A percentile compares a stretch with the other conserved stretches of the same genome.
phyloP scores from a whole-genome alignment of 2,329 filamentous ascomycete genomes.

The Ascochyta rabiei region DNA sequence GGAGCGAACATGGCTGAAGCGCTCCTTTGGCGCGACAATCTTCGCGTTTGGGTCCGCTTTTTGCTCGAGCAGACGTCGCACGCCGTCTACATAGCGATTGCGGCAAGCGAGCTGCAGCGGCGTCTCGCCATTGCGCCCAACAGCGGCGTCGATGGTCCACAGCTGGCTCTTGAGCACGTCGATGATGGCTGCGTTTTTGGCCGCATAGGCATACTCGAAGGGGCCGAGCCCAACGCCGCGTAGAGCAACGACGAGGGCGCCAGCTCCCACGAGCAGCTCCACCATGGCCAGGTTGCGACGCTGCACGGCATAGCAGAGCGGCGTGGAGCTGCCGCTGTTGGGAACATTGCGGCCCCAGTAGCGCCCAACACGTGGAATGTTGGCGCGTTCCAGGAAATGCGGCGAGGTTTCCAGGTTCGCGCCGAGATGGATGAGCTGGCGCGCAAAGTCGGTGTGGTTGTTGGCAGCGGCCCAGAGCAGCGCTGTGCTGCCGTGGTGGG shows the following conservation, averaged over 20 bases:
- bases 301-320: conserved; percentile 16
- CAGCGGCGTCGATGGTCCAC: conserved; percentile 11
- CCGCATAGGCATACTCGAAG: conserved; percentile 13
- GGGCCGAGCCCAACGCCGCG: conserved; percentile 10
- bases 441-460: conserved; percentile 11
- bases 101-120: conserved; percentile 14
- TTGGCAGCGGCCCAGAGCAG: conserved; percentile 19
- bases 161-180: conserved; percentile 8
- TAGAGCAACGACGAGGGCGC: conserved; percentile 11
- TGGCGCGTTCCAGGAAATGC: conserved; percentile 7
- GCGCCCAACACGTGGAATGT: conserved; percentile 12
- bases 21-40: conserved; percentile 9
- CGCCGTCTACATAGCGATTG: conserved; percentile 16
- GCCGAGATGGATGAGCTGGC: conserved; percentile 11
- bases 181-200: conserved; percentile 13
- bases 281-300: conserved; percentile 17
- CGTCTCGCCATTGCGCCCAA: conserved; percentile 15
- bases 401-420: conserved; percentile 17
- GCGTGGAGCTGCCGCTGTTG: conserved; percentile 10
- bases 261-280: conserved; percentile 11
- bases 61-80: conserved; percentile 14
- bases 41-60: conserved; percentile 15
- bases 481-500: conserved; percentile 17
- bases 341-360: conserved; percentile 19
- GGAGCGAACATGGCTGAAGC: conserved; percentile 9